A percentile compares a stretch with the other conserved stretches of the same genome.
phyloP scores from a whole-genome alignment of 2,329 filamentous ascomycete species.

The Trichoderma pleuroti region DNA sequence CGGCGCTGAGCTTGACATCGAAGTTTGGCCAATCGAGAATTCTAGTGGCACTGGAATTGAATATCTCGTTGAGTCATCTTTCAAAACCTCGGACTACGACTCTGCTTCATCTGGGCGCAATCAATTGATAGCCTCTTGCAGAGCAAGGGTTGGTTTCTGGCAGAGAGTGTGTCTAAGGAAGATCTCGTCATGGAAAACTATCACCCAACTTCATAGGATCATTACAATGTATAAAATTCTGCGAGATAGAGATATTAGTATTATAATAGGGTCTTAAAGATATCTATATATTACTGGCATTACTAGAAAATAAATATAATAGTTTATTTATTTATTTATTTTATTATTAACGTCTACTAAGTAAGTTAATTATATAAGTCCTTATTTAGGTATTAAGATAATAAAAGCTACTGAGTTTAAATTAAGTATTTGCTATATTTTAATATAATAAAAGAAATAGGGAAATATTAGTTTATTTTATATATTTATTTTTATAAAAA shows the following conservation, averaged over 20 bases:
- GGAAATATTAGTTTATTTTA: too few species aligned
- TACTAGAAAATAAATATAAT: too few species aligned
- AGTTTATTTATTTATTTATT: too few species aligned
- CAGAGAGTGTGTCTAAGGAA: slow-evolving; percentile 3
- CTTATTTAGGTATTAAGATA: too few species aligned
- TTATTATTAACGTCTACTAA: too few species aligned
- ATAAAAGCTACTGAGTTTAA: too few species aligned
- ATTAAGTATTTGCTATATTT: too few species aligned
- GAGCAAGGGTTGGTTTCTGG: slow-evolving; percentile 2
- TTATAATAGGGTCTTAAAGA: background rate
- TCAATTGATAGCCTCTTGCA: background rate
- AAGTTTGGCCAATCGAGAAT: slow-evolving; percentile 7
- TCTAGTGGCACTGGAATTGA: background rate
- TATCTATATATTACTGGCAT: background rate
- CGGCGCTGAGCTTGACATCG: background rate
- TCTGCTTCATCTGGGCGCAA: background rate
- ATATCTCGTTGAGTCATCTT: slow-evolving; percentile 2
- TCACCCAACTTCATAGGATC: background rate
- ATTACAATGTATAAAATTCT: background rate
- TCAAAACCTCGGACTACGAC: background rate
- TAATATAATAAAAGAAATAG: too few species aligned
- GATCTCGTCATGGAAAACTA: slow-evolving; percentile 8
- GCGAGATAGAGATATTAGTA: background rate
- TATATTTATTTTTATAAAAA: too few species aligned
- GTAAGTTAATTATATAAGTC: too few species aligned